These are phyloP conservation scores for Datura wrightii DNA, from an alignment of 257 asterid genomes.

Conservation along the genomic window DNA sequence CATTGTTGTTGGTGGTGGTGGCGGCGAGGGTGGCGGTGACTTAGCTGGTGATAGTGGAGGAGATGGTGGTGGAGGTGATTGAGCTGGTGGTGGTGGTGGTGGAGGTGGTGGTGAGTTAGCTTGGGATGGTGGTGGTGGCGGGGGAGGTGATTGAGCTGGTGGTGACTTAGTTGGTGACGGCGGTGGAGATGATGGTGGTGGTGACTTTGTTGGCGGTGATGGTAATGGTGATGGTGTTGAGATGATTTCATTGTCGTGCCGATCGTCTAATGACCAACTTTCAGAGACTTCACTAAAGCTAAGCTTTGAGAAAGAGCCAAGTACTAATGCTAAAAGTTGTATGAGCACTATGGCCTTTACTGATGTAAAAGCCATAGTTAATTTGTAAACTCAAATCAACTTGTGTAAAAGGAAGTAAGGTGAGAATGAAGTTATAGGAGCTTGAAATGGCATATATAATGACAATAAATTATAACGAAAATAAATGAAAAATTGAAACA, in stretches of 20 bases:
- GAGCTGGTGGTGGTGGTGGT: background rate
- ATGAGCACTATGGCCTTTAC: conserved; percentile 5
- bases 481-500: background rate
- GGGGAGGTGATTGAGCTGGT: background rate
- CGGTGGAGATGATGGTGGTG: background rate
- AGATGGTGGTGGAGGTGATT: background rate
- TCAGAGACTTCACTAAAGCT: background rate
- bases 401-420: background rate
- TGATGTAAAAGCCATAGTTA: background rate
- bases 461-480: background rate
- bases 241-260: background rate
- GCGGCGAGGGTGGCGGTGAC: background rate
- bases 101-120: background rate
- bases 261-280: background rate
- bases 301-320: background rate
- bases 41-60: background rate
- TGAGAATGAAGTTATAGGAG: background rate
- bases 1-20: background rate
- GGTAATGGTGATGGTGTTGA: background rate
- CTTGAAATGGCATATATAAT: background rate
- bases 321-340: background rate
- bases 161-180: background rate
- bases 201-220: background rate
- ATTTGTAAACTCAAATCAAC: background rate
- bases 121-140: background rate